phyloP scores from a whole-genome alignment of 768 basidiomycete species.

The Podaxis pistillaris region DNA sequence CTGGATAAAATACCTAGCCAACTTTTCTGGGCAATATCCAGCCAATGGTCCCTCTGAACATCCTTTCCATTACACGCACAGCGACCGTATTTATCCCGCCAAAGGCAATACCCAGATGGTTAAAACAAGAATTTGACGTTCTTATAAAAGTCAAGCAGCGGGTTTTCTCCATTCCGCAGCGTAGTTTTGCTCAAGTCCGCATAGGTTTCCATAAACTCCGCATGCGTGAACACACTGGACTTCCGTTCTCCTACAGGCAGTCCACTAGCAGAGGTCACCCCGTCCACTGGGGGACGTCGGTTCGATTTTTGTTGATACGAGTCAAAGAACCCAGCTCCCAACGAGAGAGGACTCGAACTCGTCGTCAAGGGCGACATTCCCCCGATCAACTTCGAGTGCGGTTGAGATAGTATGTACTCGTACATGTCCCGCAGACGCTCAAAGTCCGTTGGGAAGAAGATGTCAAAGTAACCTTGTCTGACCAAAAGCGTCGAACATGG shows the following conservation, averaged over 20 bases:
- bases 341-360: conserved; percentile 45
- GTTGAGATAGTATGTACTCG: conserved; percentile 72
- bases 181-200: conserved; percentile 71
- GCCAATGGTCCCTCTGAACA: no score
- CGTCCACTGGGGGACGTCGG: conserved; percentile 64
- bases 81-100: no score
- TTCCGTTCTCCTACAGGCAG: conserved; percentile 79
- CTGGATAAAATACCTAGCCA: background rate
- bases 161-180: conserved; percentile 81
- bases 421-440: conserved; percentile 86
- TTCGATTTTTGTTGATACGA: conserved; percentile 51
- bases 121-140: conserved; percentile 93
- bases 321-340: conserved; percentile 71
- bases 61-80: no score
- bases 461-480: conserved; percentile 95
- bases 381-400: conserved; percentile 32
- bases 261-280: conserved; percentile 72
- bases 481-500: conserved; percentile 91
- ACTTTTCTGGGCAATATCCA: no score
- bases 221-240: conserved; percentile 83
- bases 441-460: conserved; percentile 97
- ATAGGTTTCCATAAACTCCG: conserved; percentile 86
- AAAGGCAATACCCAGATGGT: conserved; percentile 5
- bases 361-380: conserved; percentile 54
- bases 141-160: conserved; percentile 85